Evolutionary conservation across 257 asterid species (phyloP).

Genomic region (Nyctanthes arbortristis): DNA sequence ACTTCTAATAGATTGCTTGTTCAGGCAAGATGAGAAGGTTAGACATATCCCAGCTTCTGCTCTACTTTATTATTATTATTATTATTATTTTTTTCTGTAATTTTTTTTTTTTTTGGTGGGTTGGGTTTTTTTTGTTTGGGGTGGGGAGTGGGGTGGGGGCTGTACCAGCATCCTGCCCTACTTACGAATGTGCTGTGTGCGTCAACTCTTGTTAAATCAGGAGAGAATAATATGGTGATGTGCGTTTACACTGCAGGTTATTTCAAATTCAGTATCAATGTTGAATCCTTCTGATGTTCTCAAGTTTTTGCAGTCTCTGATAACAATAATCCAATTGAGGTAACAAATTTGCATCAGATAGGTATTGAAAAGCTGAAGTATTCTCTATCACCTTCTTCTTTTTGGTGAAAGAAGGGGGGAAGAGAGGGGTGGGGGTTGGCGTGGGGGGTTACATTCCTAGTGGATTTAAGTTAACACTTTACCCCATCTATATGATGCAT

Average conservation of each 20-base stretch:
- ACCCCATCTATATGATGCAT: slow-evolving; percentile 1
- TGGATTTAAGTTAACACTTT: not conserved
- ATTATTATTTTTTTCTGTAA: not conserved
- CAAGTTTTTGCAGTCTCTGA: slow-evolving; percentile 72
- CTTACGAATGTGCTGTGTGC: too few relatives aligned
- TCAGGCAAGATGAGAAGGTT: slow-evolving; percentile 91
- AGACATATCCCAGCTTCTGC: slow-evolving; percentile 9
- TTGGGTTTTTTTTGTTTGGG: too few relatives aligned
- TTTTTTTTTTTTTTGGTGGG: too few relatives aligned
- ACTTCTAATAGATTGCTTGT: slow-evolving; percentile 78
- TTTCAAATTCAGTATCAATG: slow-evolving; percentile 65
- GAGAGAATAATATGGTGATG: slow-evolving; percentile 17
- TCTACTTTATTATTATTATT: too few relatives aligned
- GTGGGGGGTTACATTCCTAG: too few relatives aligned
- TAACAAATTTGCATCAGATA: slow-evolving; percentile 14
- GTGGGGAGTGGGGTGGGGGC: too few relatives aligned
- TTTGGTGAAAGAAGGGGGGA: too few relatives aligned
- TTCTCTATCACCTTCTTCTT: too few relatives aligned
- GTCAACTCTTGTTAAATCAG: too few relatives aligned
- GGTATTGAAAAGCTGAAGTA: not conserved
- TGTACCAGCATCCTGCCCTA: too few relatives aligned
- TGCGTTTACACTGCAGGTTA: slow-evolving; percentile 52
- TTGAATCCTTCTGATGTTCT: slow-evolving; percentile 85
- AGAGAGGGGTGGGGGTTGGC: too few relatives aligned
- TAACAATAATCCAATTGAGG: slow-evolving; percentile 72